Base-by-base conservation (phyloP, 805 yeast species). In the Saturnispora diversa region DNA sequence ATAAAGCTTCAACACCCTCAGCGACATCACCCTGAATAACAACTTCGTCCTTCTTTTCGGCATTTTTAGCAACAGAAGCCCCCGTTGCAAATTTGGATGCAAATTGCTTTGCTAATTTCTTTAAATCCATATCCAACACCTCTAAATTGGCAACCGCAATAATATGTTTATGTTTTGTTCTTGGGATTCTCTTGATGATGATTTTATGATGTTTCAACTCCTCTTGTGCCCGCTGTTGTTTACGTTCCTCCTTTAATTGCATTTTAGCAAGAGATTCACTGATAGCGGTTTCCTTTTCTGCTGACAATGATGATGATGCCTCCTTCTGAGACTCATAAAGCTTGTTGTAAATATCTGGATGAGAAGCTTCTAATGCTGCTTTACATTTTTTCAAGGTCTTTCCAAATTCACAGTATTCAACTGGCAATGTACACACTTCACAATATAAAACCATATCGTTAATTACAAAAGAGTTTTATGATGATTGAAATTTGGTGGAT, bases 41-140 rank as follows among this genome's bases (percentile, higher is more conserved):
- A 42, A 88, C 76, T 56, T 88, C 97, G 47, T 90, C 96, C 59
- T 83, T 84, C 64, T 88, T 88, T 49, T 88, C 97, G 3, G 78
- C 87, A 48, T 77, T 84, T 63, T 88, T 88, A 4, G 87, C 79
- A 11, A 88, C 95, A 17, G 92, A 78, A 22, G 96, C 90, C 38
- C 97, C 97, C 7, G 97, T 88, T 11, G 97, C 97, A 57, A 90
- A 88, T 60, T 84, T 86, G 26, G 92, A 80, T 0, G 97, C 92
- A 62, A 90, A 88, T 1, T 87, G 79, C 69, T 90, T 90, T 33
- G 95, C 84, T 49, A 86, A 69, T 57, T 87, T 88, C 67, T 88
- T 88, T 75, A 84, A 73, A 57, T 88, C 96, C 45, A 86, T 74
- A 45, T 80, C 90, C 16, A 46, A 29, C 28, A 87, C 84, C 57